Evolutionary conservation across 257 asterid genomes (phyloP).

Genomic region (Nicotiana attenuata): DNA sequence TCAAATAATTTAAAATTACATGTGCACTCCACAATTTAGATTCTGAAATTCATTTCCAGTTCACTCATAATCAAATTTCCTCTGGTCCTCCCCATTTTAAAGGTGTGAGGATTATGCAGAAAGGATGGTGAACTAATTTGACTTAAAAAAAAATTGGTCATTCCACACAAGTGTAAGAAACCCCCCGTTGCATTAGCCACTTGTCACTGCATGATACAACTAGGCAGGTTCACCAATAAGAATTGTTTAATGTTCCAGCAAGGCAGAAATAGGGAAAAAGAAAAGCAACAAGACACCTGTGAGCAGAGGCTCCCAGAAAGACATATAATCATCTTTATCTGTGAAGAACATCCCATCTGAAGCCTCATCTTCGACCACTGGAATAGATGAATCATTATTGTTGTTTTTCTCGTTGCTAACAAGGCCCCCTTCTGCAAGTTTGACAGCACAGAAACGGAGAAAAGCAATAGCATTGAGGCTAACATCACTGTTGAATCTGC

Average conservation of each 20-base stretch:
- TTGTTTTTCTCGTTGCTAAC: slow-evolving; percentile 55
- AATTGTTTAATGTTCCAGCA: background rate
- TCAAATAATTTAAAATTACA: background rate
- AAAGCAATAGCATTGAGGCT: slow-evolving; percentile 99
- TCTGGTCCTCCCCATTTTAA: background rate
- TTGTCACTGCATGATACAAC: background rate
- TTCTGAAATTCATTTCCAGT: background rate
- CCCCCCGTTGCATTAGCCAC: background rate
- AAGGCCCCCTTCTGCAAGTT: slow-evolving; percentile 97
- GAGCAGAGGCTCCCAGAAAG: slow-evolving; percentile 92
- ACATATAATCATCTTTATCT: slow-evolving; percentile 55
- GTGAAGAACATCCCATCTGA: slow-evolving; percentile 43
- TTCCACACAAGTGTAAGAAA: background rate
- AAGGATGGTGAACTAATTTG: background rate
- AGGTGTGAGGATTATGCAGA: background rate
- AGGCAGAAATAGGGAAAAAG: background rate
- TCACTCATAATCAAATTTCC: background rate
- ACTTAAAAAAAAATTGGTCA: background rate
- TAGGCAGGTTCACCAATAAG: background rate
- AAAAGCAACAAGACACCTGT: slow-evolving; percentile 46
- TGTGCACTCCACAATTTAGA: background rate
- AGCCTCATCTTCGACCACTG: slow-evolving; percentile 33
- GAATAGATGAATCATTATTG: slow-evolving; percentile 38
- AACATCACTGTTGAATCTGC: slow-evolving; percentile 91
- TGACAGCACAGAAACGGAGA: slow-evolving; percentile 97